Base-by-base conservation (phyloP, 305 asterid species). In the Rubia balearica region DNA sequence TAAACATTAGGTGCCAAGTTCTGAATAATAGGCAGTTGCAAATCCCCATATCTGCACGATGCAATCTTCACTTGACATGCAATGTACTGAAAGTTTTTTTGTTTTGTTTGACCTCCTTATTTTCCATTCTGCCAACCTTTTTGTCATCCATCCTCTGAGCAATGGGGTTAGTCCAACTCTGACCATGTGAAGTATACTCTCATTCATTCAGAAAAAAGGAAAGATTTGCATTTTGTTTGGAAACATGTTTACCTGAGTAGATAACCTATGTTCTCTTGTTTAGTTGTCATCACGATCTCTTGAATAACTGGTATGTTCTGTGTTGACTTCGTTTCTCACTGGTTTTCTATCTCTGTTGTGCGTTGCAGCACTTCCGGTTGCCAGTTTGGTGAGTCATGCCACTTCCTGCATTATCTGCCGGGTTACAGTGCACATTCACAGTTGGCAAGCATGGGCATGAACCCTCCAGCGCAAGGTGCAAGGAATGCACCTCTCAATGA, bases 311-410 rank as follows among this genome's bases (percentile, higher is more conserved):
- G 9, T 71, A 7, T 14, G 12, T 51, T 73, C 24, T 33, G 17
- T n/a, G 22, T 65, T 24, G 62, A 51, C 33, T 36, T 71, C 13
- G 17, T 45, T 56, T 27, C 71, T 63, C 17, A 16, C 59, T 19
- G 27, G 38, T 30, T 74, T 67, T 42, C 9, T 53, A 51, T 66
- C 27, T 51, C 57, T 42, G 16, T 19, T 74, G 30, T 60, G 16
- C 36, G 40, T 40, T 80, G 76, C 88, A 84, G 86, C 71, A 63
- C 85, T 45, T 75, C 84, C 17, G 88, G 88, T 43, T 84, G 88
- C 74, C 88, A 81, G 67, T 84, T 81, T 73, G 88, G 88, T 21
- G 88, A 79, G 74, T 73, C 80, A 56, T 84, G 88, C 70, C 86
- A 84, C 71, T 84, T 84, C 76, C 69, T 81, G 74, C 88, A 81